Percentiles rank a stretch among this genome's conserved stretches.
These are phyloP conservation scores for Corylus americana DNA, from an alignment of 306 rosid species.

Conservation along the genomic window DNA sequence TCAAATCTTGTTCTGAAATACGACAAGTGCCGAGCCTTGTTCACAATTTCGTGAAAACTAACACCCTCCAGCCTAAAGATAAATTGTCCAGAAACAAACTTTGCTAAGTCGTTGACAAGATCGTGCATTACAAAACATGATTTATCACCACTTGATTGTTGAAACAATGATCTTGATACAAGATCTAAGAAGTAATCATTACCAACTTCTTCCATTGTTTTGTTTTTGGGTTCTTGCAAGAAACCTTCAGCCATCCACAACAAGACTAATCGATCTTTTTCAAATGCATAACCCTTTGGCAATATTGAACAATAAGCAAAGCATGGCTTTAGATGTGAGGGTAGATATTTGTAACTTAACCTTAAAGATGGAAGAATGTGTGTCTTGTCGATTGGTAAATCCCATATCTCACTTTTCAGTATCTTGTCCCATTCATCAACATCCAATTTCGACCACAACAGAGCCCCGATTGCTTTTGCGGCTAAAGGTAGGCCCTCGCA, in stretches of 20 bases:
- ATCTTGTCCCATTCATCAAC: constrained; percentile 15
- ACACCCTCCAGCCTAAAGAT: constrained; percentile 10
- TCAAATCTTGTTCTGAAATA: constrained; percentile 22
- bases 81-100: constrained; percentile 15
- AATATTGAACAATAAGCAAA: too few species aligned
- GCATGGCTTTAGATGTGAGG: too few species aligned
- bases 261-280: too few species aligned
- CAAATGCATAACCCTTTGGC: too few species aligned
- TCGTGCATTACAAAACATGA: constrained; percentile 32
- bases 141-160: constrained; percentile 18
- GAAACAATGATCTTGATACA: constrained; percentile 34
- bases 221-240: too few species aligned
- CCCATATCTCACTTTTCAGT: constrained; percentile 16
- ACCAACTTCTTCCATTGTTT: constrained; percentile 11
- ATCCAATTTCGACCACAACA: constrained; percentile 10
- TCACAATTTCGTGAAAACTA: background rate
- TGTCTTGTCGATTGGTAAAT: background rate
- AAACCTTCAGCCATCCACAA: too few species aligned
- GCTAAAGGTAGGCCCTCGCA: constrained; percentile 25
- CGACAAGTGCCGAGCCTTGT: constrained; percentile 35
- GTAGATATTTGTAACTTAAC: too few species aligned
- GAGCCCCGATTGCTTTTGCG: constrained; percentile 17
- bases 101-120: constrained; percentile 44
- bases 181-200: constrained; percentile 34
- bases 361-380: background rate